Evolutionary conservation across 2,329 filamentous ascomycete genomes (phyloP), one percentile per base, ranked within the genome.

Genomic region (Lachnellula occidentalis): DNA sequence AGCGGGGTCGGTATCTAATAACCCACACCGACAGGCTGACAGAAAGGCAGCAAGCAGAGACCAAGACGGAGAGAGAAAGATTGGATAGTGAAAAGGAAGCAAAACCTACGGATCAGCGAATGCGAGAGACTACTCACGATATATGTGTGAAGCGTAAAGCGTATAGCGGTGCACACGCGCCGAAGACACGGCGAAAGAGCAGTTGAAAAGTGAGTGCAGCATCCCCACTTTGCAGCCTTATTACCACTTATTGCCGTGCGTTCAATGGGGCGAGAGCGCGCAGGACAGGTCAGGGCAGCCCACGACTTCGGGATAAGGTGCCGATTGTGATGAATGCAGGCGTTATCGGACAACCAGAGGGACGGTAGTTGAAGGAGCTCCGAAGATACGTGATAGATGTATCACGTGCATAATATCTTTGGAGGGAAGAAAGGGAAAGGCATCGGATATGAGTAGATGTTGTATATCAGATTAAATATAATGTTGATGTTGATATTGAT

Each of bases 71-170:
- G 17, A 51, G 21, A 31, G 53, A 39, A 17, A 39, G 36, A 17
- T 22, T 46, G 17, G n/a, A 11, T 39, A 7, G 31, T 6, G 27
- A 15, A n/a, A 19, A 27, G 27, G 31, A 21, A 49, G 19, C 50
- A 11, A 24, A 47, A 56, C 51, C 34, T 50, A 59, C 50, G 17
- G 43, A 9, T 15, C 21, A 19, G 19, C 19, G 19, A 43, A 19
- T 31, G 27, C 27, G 27, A 31, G 8, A 31, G 22, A 42, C 3
- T 22, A 5, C 5, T 12, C 11, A 11, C 41, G 19, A 14, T 43
- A 22, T 43, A 43, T 43, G 15, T 43, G 22, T 24, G n/a, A n/a
- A n/a, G n/a, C n/a, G n/a, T 24, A 24, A 24, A 24, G 24, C 24
- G 24, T n/a, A n/a, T n/a, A n/a, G n/a, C n/a, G 24, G 24, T 24